Percentiles rank a stretch among this genome's conserved stretches.
phyloP scores from a whole-genome alignment of 2,329 filamentous ascomycete genomes.

The Penicillium janthinellum region DNA sequence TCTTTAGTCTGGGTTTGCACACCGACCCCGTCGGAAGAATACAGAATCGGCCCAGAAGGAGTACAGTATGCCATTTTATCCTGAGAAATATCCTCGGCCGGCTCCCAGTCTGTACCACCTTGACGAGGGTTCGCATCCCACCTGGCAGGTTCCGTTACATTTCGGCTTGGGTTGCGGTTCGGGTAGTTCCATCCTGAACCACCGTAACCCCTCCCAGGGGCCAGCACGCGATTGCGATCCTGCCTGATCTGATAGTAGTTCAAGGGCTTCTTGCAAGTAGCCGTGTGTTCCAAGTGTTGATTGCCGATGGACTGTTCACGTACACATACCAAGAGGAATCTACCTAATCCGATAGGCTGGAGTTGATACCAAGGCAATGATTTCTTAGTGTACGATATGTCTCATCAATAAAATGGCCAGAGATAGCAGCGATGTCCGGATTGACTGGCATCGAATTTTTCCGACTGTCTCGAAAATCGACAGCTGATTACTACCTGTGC shows the following conservation, averaged over 20 bases:
- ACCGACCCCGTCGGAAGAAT: not conserved
- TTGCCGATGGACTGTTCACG: not conserved
- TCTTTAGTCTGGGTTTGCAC: not conserved
- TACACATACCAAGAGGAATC: not conserved
- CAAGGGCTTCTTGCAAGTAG: slow-evolving; percentile 5
- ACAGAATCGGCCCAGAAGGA: not conserved
- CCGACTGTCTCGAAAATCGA: not conserved
- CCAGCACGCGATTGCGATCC: not conserved
- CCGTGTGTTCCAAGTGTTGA: not conserved
- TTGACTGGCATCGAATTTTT: not conserved
- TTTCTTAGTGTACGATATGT: too few species aligned
- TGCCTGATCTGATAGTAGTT: slow-evolving; percentile 4
- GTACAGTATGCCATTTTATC: not conserved
- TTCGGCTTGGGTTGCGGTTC: not conserved
- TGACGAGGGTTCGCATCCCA: not conserved
- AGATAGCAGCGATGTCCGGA: not conserved
- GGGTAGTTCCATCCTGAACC: not conserved
- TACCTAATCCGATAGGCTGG: too few species aligned
- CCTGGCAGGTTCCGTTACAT: not conserved
- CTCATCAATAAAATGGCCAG: not conserved
- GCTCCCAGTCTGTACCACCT: not conserved
- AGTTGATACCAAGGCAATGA: too few species aligned
- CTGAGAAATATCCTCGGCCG: not conserved
- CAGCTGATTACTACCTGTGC: not conserved
- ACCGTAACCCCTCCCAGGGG: not conserved